Evolutionary conservation across 2,329 filamentous ascomycete genomes (phyloP).

Genomic region (Penicillium polonicum): DNA sequence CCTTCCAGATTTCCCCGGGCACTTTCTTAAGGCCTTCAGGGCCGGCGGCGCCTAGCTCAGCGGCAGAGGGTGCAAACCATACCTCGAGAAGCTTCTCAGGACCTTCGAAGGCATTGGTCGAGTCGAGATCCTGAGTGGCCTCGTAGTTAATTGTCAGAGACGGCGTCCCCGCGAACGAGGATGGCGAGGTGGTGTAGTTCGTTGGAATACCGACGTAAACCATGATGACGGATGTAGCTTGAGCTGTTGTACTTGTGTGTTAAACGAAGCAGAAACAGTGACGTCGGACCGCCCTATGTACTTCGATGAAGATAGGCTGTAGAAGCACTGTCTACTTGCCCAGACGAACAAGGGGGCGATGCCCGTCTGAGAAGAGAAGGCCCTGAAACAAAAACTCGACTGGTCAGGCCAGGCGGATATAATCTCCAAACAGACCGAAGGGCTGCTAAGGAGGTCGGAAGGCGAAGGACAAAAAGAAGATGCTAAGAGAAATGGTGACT

Average conservation of each 20-base stretch:
- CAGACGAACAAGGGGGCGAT: conserved; percentile 88
- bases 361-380: conserved; percentile 96
- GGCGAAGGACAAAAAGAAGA: conserved; percentile 73
- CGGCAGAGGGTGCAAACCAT: conserved; percentile 85
- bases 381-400: conserved; percentile 73
- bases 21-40: conserved; percentile 84
- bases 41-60: conserved; percentile 65
- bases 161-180: conserved; percentile 72
- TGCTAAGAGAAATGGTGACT: conserved; percentile 86
- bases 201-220: conserved; percentile 76
- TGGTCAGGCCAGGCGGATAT: conserved; percentile 78
- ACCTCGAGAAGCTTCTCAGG: conserved; percentile 98
- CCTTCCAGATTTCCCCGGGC: conserved; percentile 80
- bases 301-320: conserved; percentile 38
- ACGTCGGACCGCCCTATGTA: conserved; percentile 26
- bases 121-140: conserved; percentile 88
- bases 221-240: conserved; percentile 56
- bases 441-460: conserved; percentile 81
- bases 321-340: conserved; percentile 95
- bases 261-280: conserved; percentile 18
- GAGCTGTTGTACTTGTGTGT: conserved; percentile 15
- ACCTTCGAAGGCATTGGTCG: conserved; percentile 93
- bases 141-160: conserved; percentile 96
- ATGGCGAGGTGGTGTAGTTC: conserved; percentile 79
- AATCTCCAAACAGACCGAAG: conserved; percentile 55